These are phyloP conservation scores for Coemansia biformis DNA, from an alignment of 192 early-diverging fungal species.

Conservation along the genomic window DNA sequence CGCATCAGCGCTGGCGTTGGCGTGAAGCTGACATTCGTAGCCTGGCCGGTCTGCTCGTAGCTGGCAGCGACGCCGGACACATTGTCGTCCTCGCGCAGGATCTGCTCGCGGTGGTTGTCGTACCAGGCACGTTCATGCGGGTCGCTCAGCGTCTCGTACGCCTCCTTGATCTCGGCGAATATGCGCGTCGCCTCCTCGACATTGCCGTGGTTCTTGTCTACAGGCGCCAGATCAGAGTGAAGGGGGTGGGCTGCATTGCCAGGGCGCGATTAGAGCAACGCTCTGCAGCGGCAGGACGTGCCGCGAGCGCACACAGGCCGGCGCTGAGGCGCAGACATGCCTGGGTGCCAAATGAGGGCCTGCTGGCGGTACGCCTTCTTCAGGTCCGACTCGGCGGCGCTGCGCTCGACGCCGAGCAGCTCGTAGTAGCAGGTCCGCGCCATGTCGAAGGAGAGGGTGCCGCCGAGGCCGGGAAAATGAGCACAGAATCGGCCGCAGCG, in stretches of 20 bases:
- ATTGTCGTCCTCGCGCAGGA: conserved; percentile 70
- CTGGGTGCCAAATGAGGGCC: conserved; percentile 75
- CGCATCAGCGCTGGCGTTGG: conserved; percentile 62
- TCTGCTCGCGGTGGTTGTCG: conserved; percentile 88
- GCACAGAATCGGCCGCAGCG: too few relatives aligned
- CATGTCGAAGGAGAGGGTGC: conserved; percentile 17
- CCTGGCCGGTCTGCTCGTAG: conserved; percentile 45
- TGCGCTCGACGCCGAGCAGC: conserved; percentile 72
- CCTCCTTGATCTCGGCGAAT: conserved; percentile 87
- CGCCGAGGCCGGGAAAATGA: too few relatives aligned
- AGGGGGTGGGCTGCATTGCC: too few relatives aligned
- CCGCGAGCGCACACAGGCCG: too few relatives aligned
- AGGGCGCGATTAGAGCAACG: too few relatives aligned
- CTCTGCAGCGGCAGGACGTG: too few relatives aligned
- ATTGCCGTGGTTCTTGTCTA: conserved; percentile 84
- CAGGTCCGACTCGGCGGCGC: conserved; percentile 67
- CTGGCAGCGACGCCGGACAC: conserved; percentile 20
- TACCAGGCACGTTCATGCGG: conserved; percentile 94
- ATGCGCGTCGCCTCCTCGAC: conserved; percentile 78
- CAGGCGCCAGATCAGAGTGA: conserved; percentile 25
- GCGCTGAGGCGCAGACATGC: too few relatives aligned
- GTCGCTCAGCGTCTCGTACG: conserved; percentile 91
- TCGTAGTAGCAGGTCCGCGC: conserved; percentile 85
- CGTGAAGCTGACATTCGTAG: conserved; percentile 33
- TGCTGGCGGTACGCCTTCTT: conserved; percentile 83